Evolutionary conservation across 306 rosid genomes (phyloP), one percentile per base, ranked within the genome.

Genomic region (Arachis hypogaea): DNA sequence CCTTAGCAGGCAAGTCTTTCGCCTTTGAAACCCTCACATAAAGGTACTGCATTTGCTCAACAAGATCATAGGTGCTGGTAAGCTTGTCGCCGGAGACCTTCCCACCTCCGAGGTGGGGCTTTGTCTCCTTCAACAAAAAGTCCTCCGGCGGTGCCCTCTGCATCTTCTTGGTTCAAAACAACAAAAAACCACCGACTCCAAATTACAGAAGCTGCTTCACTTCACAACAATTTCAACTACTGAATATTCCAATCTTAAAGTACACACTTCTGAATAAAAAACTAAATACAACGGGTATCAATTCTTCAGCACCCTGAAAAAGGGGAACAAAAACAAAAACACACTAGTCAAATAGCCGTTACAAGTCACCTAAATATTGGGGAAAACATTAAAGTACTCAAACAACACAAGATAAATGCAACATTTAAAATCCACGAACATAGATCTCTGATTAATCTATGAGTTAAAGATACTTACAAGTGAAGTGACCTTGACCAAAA

Each of bases 41-140:
- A 72, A 93, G 98, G 74, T 93, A 93, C 77, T 93, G 98, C 98
- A 93, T 93, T 83, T 93, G 98, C 96, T 93, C 98, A 38, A 93
- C 98, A 11, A 93, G 96, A 29, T 93, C 98, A 89, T 93, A 93
- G 8, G 98, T 93, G 85, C 95, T 93, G 1, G 96, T 88, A 36
- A 82, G 91, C 80, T 91, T 93, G 61, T 93, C 98, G 7, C 98
- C 98, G 0, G 97, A 79, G 83, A 85, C 77, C 96, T 84, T 89
- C 6, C 96, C 97, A 83, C 98, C 96, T 10, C 98, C 98, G 1
- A 93, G 98, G 77, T 82, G 98, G 88, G 98, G 98, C 0, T 86
- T 88, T 72, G 97, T 91, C 91, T 93, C 98, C 88, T 89, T 93
- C 92, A 93, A 77, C 60, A 93, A 71, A 86, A 82, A 93, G 54